Percentiles rank a stretch among this genome's conserved stretches.
phyloP scores from a whole-genome alignment of 2,329 filamentous ascomycete species.

The Arthrobotrys conoides region DNA sequence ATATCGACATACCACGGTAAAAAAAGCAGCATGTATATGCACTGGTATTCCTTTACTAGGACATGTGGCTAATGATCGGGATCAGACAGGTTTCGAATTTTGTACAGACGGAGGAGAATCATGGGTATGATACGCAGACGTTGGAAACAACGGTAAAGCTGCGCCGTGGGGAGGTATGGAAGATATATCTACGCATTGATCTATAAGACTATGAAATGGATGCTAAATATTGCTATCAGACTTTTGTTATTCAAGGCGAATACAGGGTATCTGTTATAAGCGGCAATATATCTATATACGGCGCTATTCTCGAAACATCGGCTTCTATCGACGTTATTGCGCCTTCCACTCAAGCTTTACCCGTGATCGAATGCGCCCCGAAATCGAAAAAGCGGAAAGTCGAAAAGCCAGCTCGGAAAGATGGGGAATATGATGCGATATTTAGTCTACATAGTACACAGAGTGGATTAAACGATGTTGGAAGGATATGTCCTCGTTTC shows the following conservation, averaged over 20 bases:
- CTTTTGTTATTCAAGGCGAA: constrained; percentile 76
- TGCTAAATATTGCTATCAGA: constrained; percentile 67
- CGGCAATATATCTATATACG: constrained; percentile 77
- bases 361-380: constrained; percentile 73
- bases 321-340: constrained; percentile 74
- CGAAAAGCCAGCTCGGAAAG: constrained; percentile 43
- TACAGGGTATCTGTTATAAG: constrained; percentile 76
- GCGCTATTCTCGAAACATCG: constrained; percentile 73
- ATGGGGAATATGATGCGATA: constrained; percentile 69
- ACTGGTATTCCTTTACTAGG: constrained; percentile 12
- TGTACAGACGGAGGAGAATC: constrained; percentile 61
- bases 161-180: constrained; percentile 60
- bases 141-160: constrained; percentile 58
- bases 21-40: constrained; percentile 51
- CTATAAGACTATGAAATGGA: not conserved
- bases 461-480: constrained; percentile 71
- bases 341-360: constrained; percentile 78
- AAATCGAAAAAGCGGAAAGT: constrained; percentile 45
- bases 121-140: constrained; percentile 36
- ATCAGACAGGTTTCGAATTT: constrained; percentile 62
- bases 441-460: constrained; percentile 72
- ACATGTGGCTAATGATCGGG: not conserved
- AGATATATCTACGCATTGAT: not conserved
- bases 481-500: constrained; percentile 77
- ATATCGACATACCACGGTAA: constrained; percentile 51